Evolutionary conservation across 176 grass and related monocot species (phyloP), one percentile per base, ranked within the genome.

Genomic region (Oryza rufipogon): DNA sequence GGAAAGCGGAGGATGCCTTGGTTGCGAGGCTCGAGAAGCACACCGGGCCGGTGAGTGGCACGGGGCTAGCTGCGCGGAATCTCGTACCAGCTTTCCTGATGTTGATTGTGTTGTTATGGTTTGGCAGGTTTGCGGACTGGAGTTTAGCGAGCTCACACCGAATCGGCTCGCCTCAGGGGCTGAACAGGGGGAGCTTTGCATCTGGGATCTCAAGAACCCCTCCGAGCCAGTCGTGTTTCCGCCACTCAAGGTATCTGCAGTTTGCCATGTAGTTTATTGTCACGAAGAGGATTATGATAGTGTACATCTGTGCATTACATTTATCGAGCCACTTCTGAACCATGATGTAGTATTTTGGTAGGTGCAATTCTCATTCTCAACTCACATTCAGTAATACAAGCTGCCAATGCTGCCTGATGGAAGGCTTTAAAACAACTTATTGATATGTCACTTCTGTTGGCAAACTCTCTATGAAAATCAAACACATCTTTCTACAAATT

Each of bases 121-220:
- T 76, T 81, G 38, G 42, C 74, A 99, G 97, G 97, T 99, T 74
- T 77, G 88, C 65, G 97, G 97, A 26, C 66, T 99, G 90, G 97
- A 99, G 83, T 99, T 99, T 19, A 94, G 88, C 33, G 81, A 89
- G 44, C 83, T 96, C 65, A 79, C 89, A 11, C 86, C 97, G 28
- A 94, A 96, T 81, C 47, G 86, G 46, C 97, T 99, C 41, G 93
- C 93, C 44, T 99, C 97, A 16, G 97, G 97, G 33, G 97, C 88
- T 47, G 94, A 99, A 47, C 88, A 99, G 84, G 97, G 97, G 70
- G 88, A 94, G 76, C 87, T 91, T 56, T 96, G 91, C 86, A 89
- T 99, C 75, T 99, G 97, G 97, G 97, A 99, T 94, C 86, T 99
- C 48, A 89, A 85, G 68, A 94, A 96, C 11, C 97, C 97, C 44